Percentiles rank a stretch among this genome's conserved stretches.
Evolutionary conservation across 2,329 filamentous ascomycete genomes (phyloP).

Genomic region (Clonostachys sp.): DNA sequence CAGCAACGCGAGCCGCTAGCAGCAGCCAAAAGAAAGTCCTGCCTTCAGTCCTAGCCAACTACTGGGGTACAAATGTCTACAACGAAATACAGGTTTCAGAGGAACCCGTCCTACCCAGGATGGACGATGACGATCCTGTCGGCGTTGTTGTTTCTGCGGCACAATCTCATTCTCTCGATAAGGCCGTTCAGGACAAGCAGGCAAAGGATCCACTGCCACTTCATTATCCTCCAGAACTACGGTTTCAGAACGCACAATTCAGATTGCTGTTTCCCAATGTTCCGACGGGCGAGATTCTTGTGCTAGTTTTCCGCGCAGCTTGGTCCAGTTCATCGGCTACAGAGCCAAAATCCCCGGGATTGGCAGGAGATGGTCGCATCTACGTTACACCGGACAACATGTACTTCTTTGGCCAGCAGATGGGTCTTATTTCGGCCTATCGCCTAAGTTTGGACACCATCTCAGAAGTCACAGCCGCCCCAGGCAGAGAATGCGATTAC

Average conservation of each 20-base stretch:
- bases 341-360: constrained; percentile 30
- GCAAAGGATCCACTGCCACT: constrained; percentile 57
- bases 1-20: constrained; percentile 65
- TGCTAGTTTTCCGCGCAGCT: constrained; percentile 88
- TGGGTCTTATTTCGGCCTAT: constrained; percentile 84
- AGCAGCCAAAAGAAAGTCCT: constrained; percentile 71
- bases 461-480: constrained; percentile 82
- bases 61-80: constrained; percentile 91
- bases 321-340: constrained; percentile 58
- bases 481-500: constrained; percentile 89
- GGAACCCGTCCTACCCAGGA: constrained; percentile 21
- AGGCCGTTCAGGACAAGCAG: constrained; percentile 20
- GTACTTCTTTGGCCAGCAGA: constrained; percentile 95
- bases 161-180: constrained; percentile 17
- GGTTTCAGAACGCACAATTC: constrained; percentile 89
- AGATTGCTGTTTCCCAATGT: constrained; percentile 84
- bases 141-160: constrained; percentile 28
- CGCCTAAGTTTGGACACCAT: constrained; percentile 72
- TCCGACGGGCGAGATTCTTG: constrained; percentile 71
- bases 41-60: constrained; percentile 83
- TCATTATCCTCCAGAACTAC: constrained; percentile 78
- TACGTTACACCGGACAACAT: constrained; percentile 85
- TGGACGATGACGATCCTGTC: constrained; percentile 32
- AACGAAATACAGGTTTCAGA: constrained; percentile 17
- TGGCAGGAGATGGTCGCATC: constrained; percentile 67